Evolutionary conservation across 192 early-diverging fungal species (phyloP).

Genomic region (Spizellomyces punctatus): DNA sequence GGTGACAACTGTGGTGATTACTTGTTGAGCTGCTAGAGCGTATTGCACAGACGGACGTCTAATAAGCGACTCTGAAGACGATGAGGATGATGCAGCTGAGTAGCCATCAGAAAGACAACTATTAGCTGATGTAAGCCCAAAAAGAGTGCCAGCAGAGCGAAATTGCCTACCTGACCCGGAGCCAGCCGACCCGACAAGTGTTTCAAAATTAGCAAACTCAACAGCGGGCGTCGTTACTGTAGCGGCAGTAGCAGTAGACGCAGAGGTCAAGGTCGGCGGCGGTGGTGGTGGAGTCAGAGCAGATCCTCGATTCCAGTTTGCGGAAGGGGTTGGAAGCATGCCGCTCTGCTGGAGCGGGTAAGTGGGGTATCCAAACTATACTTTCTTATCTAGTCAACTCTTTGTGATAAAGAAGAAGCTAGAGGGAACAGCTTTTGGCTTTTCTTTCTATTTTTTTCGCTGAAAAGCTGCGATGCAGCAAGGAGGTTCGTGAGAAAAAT

Average conservation of each 20-base stretch:
- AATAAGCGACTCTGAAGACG: no score
- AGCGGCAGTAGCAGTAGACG: background rate
- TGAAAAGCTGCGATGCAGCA: no score
- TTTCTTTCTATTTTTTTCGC: no score
- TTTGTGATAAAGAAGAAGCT: no score
- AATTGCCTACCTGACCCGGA: background rate
- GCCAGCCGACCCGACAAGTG: background rate
- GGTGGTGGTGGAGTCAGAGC: constrained; percentile 14
- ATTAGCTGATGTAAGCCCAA: background rate
- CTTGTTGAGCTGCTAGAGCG: constrained; percentile 41
- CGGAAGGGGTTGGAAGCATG: constrained; percentile 8
- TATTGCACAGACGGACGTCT: constrained; percentile 17
- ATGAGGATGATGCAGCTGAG: background rate
- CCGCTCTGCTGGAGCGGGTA: background rate
- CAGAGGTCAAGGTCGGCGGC: background rate
- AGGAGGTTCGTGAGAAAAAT: no score
- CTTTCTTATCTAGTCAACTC: no score
- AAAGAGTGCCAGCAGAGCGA: background rate
- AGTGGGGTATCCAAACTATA: no score
- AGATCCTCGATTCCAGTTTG: constrained; percentile 19
- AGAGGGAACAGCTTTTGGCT: no score
- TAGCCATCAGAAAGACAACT: background rate
- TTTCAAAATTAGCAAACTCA: background rate
- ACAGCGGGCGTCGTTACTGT: background rate
- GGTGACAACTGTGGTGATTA: constrained; percentile 69